Conservation (phyloP, 1,284 basidiomycete genomes). For the Cutaneotrichosporon dermatis region DNA sequence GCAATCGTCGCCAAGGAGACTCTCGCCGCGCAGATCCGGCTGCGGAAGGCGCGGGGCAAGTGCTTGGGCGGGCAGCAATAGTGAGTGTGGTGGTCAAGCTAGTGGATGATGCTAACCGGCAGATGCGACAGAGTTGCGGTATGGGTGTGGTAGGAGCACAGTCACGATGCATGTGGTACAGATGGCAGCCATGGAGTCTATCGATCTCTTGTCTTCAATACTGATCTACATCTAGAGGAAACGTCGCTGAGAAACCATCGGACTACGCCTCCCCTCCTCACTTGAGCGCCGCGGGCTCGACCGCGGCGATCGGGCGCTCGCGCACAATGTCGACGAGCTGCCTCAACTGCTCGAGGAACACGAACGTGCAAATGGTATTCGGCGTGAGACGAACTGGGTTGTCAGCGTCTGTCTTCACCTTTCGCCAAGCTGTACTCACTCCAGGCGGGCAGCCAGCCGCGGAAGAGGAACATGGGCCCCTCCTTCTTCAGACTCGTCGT, state of each 20-base stretch:
- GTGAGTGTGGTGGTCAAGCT: too few species aligned
- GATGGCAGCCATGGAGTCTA: neutral
- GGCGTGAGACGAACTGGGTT: slow-evolving; percentile 48
- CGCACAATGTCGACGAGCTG: slow-evolving; percentile 36
- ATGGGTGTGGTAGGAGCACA: too few species aligned
- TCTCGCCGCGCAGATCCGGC: neutral
- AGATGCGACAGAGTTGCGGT: too few species aligned
- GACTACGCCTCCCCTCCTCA: neutral
- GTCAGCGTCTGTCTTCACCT: neutral
- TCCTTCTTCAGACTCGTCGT: slow-evolving; percentile 28
- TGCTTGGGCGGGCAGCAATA: neutral
- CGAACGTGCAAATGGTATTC: slow-evolving; percentile 50
- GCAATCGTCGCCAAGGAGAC: slow-evolving; percentile 11
- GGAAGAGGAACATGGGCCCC: slow-evolving; percentile 53
- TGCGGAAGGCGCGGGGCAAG: neutral
- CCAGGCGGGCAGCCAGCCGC: slow-evolving; percentile 57
- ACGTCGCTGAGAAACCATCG: too few species aligned
- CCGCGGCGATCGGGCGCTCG: neutral
- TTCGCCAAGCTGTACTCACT: slow-evolving; percentile 28
- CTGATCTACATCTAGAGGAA: too few species aligned
- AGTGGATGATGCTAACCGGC: too few species aligned
- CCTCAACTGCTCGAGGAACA: slow-evolving; percentile 47
- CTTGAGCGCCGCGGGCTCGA: slow-evolving; percentile 4
- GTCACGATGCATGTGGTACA: slow-evolving; percentile 3
- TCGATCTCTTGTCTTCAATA: too few species aligned